These are phyloP conservation scores for Beauveria caledonica DNA, from an alignment of 2,329 filamentous ascomycete genomes.

Conservation along the genomic window DNA sequence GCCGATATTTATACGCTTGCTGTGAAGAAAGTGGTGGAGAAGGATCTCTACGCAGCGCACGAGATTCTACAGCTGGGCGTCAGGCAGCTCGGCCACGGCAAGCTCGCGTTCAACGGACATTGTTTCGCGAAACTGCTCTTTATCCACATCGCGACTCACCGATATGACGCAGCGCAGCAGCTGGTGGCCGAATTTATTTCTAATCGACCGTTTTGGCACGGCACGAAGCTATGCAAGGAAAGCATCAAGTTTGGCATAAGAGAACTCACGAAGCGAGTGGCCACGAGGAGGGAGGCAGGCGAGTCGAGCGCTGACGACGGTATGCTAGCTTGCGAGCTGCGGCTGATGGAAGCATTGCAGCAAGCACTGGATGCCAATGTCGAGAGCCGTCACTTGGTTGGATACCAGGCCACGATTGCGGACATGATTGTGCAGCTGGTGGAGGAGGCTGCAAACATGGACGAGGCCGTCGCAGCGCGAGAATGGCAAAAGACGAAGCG, in stretches of 20 bases:
- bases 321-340: neutral
- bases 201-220: conserved; percentile 28
- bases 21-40: conserved; percentile 22
- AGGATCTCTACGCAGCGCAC: conserved; percentile 23
- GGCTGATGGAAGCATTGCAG: conserved; percentile 16
- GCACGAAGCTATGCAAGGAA: conserved; percentile 28
- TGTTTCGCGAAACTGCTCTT: conserved; percentile 31
- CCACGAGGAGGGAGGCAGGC: conserved; percentile 10
- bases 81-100: conserved; percentile 27
- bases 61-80: conserved; percentile 29
- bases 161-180: conserved; percentile 23
- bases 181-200: conserved; percentile 25
- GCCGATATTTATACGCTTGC: conserved; percentile 30
- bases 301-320: neutral
- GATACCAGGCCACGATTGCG: conserved; percentile 14
- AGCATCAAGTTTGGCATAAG: conserved; percentile 32
- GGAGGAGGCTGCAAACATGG: neutral
- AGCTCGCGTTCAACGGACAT: conserved; percentile 28
- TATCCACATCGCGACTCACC: conserved; percentile 24
- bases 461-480: neutral
- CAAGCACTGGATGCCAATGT: conserved; percentile 19
- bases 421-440: conserved; percentile 17
- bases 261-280: conserved; percentile 20
- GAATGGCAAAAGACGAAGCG: conserved; percentile 1
- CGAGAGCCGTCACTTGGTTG: conserved; percentile 15